Percentiles rank a stretch among this genome's conserved stretches.
Conservation (phyloP, 495 filamentous ascomycete genomes). For the Hyaloscypha bicolor region DNA sequence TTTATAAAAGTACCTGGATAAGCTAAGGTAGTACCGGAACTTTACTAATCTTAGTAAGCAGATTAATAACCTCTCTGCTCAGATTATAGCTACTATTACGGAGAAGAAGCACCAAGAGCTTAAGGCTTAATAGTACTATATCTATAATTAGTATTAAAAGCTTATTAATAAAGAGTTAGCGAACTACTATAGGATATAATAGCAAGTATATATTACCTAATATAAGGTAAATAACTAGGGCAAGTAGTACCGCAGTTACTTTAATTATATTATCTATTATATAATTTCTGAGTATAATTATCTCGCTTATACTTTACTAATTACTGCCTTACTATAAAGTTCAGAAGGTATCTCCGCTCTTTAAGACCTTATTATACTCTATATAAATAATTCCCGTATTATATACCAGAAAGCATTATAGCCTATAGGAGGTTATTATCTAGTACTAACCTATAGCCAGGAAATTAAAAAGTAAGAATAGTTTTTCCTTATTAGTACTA, state of each 20-base stretch:
- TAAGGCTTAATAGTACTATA: conserved; percentile 3
- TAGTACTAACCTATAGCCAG: conserved; percentile 23
- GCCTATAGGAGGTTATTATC: conserved; percentile 24
- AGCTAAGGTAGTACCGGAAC: conserved; percentile 25
- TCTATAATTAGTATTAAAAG: no score
- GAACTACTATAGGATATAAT: conserved; percentile 21
- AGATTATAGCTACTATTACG: conserved; percentile 14
- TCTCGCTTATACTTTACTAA: conserved; percentile 22
- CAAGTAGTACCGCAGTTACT: conserved; percentile 23
- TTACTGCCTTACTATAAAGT: conserved; percentile 21
- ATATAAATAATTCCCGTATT: conserved; percentile 27
- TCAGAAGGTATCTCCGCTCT: conserved; percentile 24
- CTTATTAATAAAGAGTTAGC: conserved; percentile 28
- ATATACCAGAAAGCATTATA: conserved; percentile 28
- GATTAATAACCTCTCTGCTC: conserved; percentile 19
- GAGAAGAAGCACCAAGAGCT: conserved; percentile 16
- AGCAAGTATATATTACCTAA: conserved; percentile 22
- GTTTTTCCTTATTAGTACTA: conserved; percentile 15
- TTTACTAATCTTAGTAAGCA: conserved; percentile 23
- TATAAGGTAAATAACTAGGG: conserved; percentile 14
- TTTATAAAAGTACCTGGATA: conserved; percentile 22
- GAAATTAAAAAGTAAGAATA: conserved; percentile 27
- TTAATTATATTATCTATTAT: conserved; percentile 22
- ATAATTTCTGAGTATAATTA: conserved; percentile 28
- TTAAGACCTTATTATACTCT: conserved; percentile 28